phyloP scores from a whole-genome alignment of 139 green algal genomes.

The Chlorella sp. region DNA sequence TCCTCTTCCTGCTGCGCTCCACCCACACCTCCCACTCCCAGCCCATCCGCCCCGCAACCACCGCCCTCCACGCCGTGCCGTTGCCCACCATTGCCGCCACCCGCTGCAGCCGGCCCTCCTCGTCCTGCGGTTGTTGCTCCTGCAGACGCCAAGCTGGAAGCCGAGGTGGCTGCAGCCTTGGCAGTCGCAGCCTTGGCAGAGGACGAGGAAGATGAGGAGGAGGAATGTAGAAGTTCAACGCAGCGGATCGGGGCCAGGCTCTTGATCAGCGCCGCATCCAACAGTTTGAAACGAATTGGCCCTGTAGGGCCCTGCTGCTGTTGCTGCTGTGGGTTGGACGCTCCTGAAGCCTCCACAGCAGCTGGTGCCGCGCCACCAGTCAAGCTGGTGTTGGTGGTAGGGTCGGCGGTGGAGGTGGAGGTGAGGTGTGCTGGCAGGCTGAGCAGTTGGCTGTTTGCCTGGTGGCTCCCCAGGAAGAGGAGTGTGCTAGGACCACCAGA shows the following conservation, averaged over 20 bases:
- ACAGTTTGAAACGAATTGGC: slow-evolving; percentile 11
- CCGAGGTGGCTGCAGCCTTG: neutral
- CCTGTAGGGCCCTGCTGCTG: neutral
- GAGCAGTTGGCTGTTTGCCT: too few relatives aligned
- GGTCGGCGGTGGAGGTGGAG: neutral
- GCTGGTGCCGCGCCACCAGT: neutral
- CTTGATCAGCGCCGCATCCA: slow-evolving; percentile 23
- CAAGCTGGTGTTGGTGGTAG: neutral
- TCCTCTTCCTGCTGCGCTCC: neutral
- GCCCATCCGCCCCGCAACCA: too few relatives aligned
- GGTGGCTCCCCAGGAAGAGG: too few relatives aligned
- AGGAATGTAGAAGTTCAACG: neutral
- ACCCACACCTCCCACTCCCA: neutral
- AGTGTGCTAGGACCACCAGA: too few relatives aligned
- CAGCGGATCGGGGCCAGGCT: slow-evolving; percentile 28
- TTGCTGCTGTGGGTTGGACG: neutral
- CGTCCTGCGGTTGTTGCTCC: too few relatives aligned
- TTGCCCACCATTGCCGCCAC: too few relatives aligned
- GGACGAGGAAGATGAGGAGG: neutral
- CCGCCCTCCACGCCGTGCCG: too few relatives aligned
- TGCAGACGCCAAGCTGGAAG: neutral
- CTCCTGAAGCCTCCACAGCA: neutral
- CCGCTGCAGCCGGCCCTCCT: too few relatives aligned
- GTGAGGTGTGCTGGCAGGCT: neutral
- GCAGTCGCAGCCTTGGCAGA: neutral